Evolutionary conservation across 2,329 filamentous ascomycete genomes (phyloP).

Genomic region (Pseudogymnoascus sp.): DNA sequence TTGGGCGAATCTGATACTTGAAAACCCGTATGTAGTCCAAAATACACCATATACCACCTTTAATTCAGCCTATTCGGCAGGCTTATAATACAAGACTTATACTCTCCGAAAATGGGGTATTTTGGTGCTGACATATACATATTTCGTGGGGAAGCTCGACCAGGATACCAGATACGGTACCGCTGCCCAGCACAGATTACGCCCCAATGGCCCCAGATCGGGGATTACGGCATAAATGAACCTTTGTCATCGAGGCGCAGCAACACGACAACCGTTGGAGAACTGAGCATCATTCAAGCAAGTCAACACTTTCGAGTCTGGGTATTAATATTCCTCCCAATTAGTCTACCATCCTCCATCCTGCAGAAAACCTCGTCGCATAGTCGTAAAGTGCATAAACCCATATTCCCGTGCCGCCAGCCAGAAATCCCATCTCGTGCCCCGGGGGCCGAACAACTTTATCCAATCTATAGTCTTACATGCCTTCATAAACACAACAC

Average conservation of each 20-base stretch:
- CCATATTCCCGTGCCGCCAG: background rate
- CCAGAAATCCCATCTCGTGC: background rate
- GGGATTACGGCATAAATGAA: background rate
- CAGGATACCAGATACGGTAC: background rate
- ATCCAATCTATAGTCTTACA: conserved; percentile 2
- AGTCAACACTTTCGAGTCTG: background rate
- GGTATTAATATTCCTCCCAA: conserved; percentile 2
- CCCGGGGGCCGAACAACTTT: background rate
- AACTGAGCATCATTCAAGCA: background rate
- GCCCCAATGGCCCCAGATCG: background rate
- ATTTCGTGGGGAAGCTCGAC: conserved; percentile 1
- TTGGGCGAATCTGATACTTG: background rate
- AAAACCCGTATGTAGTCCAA: background rate
- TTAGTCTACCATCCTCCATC: background rate
- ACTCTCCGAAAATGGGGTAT: background rate
- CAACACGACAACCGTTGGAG: background rate
- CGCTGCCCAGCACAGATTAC: background rate
- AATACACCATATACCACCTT: background rate
- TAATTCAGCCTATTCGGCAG: background rate
- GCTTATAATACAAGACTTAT: background rate
- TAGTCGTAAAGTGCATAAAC: conserved; percentile 3
- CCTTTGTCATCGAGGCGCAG: background rate
- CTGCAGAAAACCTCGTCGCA: background rate
- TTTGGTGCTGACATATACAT: conserved; percentile 2
- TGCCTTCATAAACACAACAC: background rate